These are phyloP conservation scores for Arachnopeziza araneosa DNA, from an alignment of 2,329 filamentous ascomycete genomes.

Conservation along the genomic window DNA sequence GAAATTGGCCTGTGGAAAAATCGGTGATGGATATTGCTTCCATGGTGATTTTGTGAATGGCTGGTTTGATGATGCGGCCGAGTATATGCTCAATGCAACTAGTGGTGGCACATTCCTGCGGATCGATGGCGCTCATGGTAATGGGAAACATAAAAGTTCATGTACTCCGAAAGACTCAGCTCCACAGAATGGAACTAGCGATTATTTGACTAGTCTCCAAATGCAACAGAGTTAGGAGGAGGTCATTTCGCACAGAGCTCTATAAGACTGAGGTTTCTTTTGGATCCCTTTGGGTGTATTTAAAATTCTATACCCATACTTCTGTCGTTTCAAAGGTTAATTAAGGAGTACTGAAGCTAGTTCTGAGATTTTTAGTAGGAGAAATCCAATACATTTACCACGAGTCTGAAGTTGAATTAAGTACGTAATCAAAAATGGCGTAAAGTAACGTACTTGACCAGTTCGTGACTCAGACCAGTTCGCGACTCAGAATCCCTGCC, in stretches of 20 bases:
- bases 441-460: no score
- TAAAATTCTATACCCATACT: background rate
- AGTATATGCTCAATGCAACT: slow-evolving; percentile 37
- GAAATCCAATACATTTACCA: background rate
- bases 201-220: slow-evolving; percentile 26
- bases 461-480: no score
- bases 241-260: background rate
- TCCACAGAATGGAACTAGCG: slow-evolving; percentile 36
- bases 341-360: background rate
- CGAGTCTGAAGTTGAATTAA: background rate
- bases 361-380: background rate
- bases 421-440: background rate
- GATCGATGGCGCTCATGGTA: slow-evolving; percentile 22
- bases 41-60: slow-evolving; percentile 46
- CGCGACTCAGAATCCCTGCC: no score
- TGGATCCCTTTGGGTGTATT: background rate
- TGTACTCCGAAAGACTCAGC: slow-evolving; percentile 37
- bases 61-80: slow-evolving; percentile 37
- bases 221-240: background rate
- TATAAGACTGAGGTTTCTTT: background rate
- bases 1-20: slow-evolving; percentile 36
- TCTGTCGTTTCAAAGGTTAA: background rate
- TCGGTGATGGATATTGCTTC: slow-evolving; percentile 25
- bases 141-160: slow-evolving; percentile 26
- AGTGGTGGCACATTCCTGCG: slow-evolving; percentile 11